Percentiles rank a stretch among this genome's conserved stretches.
Evolutionary conservation across 2,329 filamentous ascomycete species (phyloP).

Genomic region (Ilyonectria mors-panacis): DNA sequence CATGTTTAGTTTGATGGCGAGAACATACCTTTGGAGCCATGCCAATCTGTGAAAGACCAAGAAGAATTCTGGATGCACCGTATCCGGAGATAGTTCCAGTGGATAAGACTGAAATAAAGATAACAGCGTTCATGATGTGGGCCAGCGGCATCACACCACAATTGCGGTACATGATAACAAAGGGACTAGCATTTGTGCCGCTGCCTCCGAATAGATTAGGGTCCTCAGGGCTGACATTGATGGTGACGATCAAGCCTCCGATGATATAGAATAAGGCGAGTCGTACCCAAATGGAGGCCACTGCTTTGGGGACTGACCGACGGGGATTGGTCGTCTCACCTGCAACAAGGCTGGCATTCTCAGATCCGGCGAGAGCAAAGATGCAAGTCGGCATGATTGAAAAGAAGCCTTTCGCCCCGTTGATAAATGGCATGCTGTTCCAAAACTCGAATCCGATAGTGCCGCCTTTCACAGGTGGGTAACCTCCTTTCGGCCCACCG

Average conservation of each 20-base stretch:
- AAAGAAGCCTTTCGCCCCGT: conserved; percentile 67
- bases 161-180: conserved; percentile 61
- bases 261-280: conserved; percentile 62
- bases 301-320: conserved; percentile 59
- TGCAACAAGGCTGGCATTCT: conserved; percentile 60
- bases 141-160: conserved; percentile 57
- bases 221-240: conserved; percentile 59
- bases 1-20: no score
- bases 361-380: conserved; percentile 68
- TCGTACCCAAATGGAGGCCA: conserved; percentile 62
- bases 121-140: conserved; percentile 64
- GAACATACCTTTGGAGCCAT: conserved; percentile 56
- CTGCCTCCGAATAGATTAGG: conserved; percentile 56
- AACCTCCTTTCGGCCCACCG: conserved; percentile 48
- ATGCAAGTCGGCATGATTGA: conserved; percentile 63
- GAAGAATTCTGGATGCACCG: conserved; percentile 59
- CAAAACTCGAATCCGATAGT: conserved; percentile 62
- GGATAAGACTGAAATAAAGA: conserved; percentile 62
- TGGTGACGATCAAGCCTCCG: conserved; percentile 60
- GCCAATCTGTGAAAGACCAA: conserved; percentile 59
- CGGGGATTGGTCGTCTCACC: conserved; percentile 60
- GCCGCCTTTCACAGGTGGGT: conserved; percentile 45
- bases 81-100: conserved; percentile 61
- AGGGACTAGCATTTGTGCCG: conserved; percentile 61
- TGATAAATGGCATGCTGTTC: conserved; percentile 57